phyloP scores from a whole-genome alignment of 2,329 filamentous ascomycete species.

The Penicillium corylophilum region DNA sequence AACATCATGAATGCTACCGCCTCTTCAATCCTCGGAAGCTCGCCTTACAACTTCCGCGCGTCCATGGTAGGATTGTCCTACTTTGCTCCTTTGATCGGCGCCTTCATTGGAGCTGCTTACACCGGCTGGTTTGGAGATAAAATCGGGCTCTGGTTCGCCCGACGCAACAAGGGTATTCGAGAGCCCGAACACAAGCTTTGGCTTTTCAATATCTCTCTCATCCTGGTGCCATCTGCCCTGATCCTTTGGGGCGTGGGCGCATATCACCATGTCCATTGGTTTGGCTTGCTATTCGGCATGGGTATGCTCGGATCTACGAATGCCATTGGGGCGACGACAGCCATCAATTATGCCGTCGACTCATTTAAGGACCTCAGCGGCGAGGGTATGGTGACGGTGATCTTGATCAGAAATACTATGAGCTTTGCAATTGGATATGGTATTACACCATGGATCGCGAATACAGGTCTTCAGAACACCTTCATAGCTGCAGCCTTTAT shows the following conservation, averaged over 20 bases:
- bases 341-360: constrained; percentile 30
- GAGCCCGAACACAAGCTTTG: constrained; percentile 40
- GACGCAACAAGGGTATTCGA: constrained; percentile 42
- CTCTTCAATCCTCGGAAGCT: constrained; percentile 18
- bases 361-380: constrained; percentile 29
- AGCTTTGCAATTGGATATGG: constrained; percentile 11
- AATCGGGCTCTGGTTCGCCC: constrained; percentile 36
- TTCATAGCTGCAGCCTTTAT: not conserved
- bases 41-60: constrained; percentile 22
- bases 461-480: not conserved
- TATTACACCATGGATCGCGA: not conserved
- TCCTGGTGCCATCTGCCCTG: constrained; percentile 12
- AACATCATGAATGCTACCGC: constrained; percentile 28
- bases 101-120: constrained; percentile 14
- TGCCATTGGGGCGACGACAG: constrained; percentile 20
- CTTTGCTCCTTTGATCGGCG: constrained; percentile 20
- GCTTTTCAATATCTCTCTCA: constrained; percentile 25
- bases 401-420: constrained; percentile 42
- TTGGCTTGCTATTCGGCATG: constrained; percentile 31
- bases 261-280: constrained; percentile 27
- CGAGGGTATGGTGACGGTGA: constrained; percentile 35
- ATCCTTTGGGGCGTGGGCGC: constrained; percentile 31
- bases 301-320: constrained; percentile 29
- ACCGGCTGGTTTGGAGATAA: constrained; percentile 23
- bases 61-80: constrained; percentile 20